These are phyloP conservation scores for Chlorencoelia australis DNA, from an alignment of 2,329 filamentous ascomycete genomes.

Conservation along the genomic window DNA sequence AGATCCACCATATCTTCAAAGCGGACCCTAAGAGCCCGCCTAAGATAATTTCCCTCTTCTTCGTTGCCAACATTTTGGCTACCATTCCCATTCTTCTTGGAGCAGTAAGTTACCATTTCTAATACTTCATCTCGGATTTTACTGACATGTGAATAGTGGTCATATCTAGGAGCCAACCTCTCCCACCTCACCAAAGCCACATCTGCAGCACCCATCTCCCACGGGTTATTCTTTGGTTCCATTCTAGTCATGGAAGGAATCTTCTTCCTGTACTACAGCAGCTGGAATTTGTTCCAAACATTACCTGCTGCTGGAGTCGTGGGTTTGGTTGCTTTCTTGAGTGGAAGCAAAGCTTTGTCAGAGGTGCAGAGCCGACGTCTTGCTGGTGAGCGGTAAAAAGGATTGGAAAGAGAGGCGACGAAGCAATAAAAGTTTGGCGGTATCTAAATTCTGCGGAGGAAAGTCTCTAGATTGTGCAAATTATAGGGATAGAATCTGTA, in stretches of 20 bases:
- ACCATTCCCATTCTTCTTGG: slow-evolving; percentile 65
- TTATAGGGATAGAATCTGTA: too few relatives aligned
- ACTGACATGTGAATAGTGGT: slow-evolving; percentile 49
- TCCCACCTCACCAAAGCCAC: slow-evolving; percentile 69
- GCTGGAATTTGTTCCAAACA: slow-evolving; percentile 85
- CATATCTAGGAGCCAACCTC: slow-evolving; percentile 71
- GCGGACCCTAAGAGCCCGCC: slow-evolving; percentile 71
- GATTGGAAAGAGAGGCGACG: too few relatives aligned
- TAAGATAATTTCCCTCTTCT: slow-evolving; percentile 67
- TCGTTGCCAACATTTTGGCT: slow-evolving; percentile 61
- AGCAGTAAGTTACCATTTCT: slow-evolving; percentile 42
- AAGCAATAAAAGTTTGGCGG: too few relatives aligned
- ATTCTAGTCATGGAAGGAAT: slow-evolving; percentile 80
- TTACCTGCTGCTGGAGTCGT: slow-evolving; percentile 64
- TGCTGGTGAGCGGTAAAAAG: slow-evolving; percentile 39
- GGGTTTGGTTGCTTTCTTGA: slow-evolving; percentile 66
- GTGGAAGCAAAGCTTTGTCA: slow-evolving; percentile 78
- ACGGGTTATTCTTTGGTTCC: slow-evolving; percentile 77
- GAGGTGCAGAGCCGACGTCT: slow-evolving; percentile 86
- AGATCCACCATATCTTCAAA: slow-evolving; percentile 89
- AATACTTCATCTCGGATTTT: slow-evolving; percentile 12
- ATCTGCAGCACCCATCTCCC: slow-evolving; percentile 65
- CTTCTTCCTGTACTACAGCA: slow-evolving; percentile 90
- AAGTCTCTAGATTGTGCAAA: too few relatives aligned
- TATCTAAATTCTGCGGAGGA: too few relatives aligned